Evolutionary conservation across 352 stramenopile species (phyloP).

Genomic region (Phytophthora kernoviae): DNA sequence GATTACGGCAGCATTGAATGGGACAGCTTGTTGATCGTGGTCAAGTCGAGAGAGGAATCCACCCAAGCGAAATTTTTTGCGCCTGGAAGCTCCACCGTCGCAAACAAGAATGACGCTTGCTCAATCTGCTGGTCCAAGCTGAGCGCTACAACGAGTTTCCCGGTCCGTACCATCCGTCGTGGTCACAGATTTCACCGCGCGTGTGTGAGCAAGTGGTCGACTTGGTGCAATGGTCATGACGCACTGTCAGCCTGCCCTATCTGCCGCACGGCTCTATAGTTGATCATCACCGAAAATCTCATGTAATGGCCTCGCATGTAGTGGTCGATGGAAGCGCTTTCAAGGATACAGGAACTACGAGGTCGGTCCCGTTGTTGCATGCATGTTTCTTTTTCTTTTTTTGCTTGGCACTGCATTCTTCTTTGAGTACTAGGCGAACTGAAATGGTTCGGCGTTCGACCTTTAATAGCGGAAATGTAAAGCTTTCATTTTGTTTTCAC

Average conservation of each 20-base stretch:
- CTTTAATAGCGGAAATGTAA: too few species aligned
- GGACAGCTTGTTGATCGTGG: slow-evolving; percentile 18
- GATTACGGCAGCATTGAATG: slow-evolving; percentile 10
- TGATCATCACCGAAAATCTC: background rate
- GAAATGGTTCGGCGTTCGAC: too few species aligned
- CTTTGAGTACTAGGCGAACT: too few species aligned
- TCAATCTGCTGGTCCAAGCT: slow-evolving; percentile 10
- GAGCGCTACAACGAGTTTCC: background rate
- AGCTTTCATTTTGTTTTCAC: too few species aligned
- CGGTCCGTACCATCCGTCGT: background rate
- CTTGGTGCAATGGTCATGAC: slow-evolving; percentile 1
- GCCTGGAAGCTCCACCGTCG: background rate
- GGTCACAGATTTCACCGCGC: slow-evolving; percentile 9
- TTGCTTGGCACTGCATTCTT: too few species aligned
- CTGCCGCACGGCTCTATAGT: slow-evolving; percentile 3
- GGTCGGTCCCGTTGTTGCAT: too few species aligned
- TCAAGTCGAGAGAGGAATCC: slow-evolving; percentile 1
- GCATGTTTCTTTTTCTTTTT: too few species aligned
- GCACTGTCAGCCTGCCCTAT: slow-evolving; percentile 7
- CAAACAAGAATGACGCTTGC: slow-evolving; percentile 1
- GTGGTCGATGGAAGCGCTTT: too few species aligned
- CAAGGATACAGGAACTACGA: too few species aligned
- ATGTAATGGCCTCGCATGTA: too few species aligned
- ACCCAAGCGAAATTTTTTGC: background rate
- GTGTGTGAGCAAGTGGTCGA: slow-evolving; percentile 13